Base-by-base conservation (phyloP, 768 basidiomycete species). In the Hypholoma fasciculare region DNA sequence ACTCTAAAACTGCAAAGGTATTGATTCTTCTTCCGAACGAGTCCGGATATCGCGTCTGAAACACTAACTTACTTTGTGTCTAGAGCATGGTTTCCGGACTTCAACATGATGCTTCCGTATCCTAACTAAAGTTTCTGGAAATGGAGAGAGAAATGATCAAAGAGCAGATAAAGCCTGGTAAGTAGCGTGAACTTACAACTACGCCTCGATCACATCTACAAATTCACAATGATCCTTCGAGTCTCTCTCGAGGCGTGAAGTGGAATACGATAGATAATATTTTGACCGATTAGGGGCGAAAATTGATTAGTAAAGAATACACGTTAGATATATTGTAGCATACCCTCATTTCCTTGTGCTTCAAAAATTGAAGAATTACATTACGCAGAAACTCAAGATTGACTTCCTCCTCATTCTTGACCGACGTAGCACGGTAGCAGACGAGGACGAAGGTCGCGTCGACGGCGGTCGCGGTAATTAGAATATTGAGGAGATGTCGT, bases 291-390 rank as follows among this genome's bases (percentile, higher is more conserved):
- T 92, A 0, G 94, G 92, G 56, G 20, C 19, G 37, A 26, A 59
- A 14, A 9, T 8, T 51, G 49, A 44, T 50, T 61, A 52, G 40
- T 27, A 23, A 30, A 51, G 30, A n/a, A 14, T 56, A 13, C 20
- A 42, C 17, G 20, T 39, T n/a, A 17, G 7, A 53, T 13, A 23
- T 37, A 26, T 43, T 23, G 4, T 40, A 20, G 77, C 92, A 70
- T 68, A 95, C 95, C 75, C 96, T 82, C 95, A 98, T 98, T 72
- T 98, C 95, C 70, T 96, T 95, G 75, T 98, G 92, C 70, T 99
- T 84, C 82, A 19, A 91, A 86, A 70, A 90, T 71, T 98, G 97
- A 47, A 99, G 72, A 56, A 98, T 94, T 34, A 98, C 91, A 71
- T 98, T 98, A 57, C 97, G 82, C 47, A 99, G 73, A 72, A 98